Conservation (phyloP, 768 basidiomycete species). For the Hericium rajendrae region DNA sequence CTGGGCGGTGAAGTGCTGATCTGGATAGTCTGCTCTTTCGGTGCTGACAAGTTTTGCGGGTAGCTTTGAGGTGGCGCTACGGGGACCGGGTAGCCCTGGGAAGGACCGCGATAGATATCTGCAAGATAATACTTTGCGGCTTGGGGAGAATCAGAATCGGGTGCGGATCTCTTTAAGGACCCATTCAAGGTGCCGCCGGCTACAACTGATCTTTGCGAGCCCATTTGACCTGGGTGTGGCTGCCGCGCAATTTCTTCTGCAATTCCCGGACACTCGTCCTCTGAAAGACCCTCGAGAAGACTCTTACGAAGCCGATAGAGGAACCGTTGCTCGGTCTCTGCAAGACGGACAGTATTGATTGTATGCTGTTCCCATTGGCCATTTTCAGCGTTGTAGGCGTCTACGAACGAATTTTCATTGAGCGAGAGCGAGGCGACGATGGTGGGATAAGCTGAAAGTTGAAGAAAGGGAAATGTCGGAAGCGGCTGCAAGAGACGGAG, state of each 20-base stretch:
- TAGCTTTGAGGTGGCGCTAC: slow-evolving; percentile 9
- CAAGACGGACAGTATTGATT: slow-evolving; percentile 46
- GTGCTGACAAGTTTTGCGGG: slow-evolving; percentile 12
- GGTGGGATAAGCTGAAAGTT: slow-evolving; percentile 40
- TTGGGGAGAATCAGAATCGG: slow-evolving; percentile 12
- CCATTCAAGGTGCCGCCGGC: slow-evolving; percentile 4
- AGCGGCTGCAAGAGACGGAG: slow-evolving; percentile 21
- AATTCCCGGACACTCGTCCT: slow-evolving; percentile 49
- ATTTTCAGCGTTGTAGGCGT: slow-evolving; percentile 44
- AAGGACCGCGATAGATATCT: slow-evolving; percentile 3
- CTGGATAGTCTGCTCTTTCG: slow-evolving; percentile 10
- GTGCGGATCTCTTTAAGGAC: slow-evolving; percentile 10
- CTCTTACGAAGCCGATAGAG: slow-evolving; percentile 53
- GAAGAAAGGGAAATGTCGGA: slow-evolving; percentile 57
- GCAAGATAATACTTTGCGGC: slow-evolving; percentile 12
- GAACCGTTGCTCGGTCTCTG: slow-evolving; percentile 50
- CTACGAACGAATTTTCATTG: slow-evolving; percentile 42
- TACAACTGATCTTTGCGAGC: neutral
- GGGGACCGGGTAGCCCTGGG: slow-evolving; percentile 8
- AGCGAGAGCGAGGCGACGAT: slow-evolving; percentile 50
- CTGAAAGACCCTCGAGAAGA: slow-evolving; percentile 45
- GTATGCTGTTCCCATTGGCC: slow-evolving; percentile 63
- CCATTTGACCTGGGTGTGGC: slow-evolving; percentile 8
- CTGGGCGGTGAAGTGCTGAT: slow-evolving; percentile 1
- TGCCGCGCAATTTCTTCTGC: slow-evolving; percentile 47